Evolutionary conservation across 352 stramenopile species (phyloP).

Genomic region (Blastocystis sp.): DNA sequence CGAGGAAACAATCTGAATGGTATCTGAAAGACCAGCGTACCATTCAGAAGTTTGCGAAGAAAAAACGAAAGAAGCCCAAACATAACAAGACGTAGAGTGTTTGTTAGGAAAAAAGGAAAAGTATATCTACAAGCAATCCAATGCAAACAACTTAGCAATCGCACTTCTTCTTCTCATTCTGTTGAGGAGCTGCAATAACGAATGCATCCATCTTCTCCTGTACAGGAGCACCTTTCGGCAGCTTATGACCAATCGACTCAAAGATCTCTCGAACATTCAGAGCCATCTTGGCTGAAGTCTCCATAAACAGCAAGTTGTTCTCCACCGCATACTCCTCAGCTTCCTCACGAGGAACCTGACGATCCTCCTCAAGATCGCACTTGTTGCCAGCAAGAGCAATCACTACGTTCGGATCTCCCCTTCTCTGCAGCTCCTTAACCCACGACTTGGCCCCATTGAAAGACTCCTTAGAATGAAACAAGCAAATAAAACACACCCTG

Average conservation of each 20-base stretch:
- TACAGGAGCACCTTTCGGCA: conserved; percentile 34
- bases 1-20: neutral
- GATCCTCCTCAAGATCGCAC: conserved; percentile 88
- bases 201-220: conserved; percentile 26
- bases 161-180: conserved; percentile 59
- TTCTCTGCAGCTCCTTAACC: conserved; percentile 98
- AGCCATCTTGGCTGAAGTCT: conserved; percentile 97
- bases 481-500: conserved; percentile 69
- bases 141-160: conserved; percentile 58
- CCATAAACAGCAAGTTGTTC: conserved; percentile 97
- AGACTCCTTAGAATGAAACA: conserved; percentile 72
- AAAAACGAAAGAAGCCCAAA: neutral
- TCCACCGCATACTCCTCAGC: conserved; percentile 94
- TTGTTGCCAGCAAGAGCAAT: conserved; percentile 93
- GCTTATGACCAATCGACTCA: conserved; percentile 66
- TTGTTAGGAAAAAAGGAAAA: neutral
- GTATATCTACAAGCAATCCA: conserved; percentile 10
- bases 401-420: conserved; percentile 90
- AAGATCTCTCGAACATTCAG: conserved; percentile 99
- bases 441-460: conserved; percentile 95
- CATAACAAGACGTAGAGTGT: neutral
- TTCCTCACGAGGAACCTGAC: conserved; percentile 84
- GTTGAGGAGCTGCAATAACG: conserved; percentile 29
- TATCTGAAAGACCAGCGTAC: neutral
- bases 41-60: conserved; percentile 1